phyloP scores from a whole-genome alignment of 805 yeast genomes.

The Nakazawaea populi region DNA sequence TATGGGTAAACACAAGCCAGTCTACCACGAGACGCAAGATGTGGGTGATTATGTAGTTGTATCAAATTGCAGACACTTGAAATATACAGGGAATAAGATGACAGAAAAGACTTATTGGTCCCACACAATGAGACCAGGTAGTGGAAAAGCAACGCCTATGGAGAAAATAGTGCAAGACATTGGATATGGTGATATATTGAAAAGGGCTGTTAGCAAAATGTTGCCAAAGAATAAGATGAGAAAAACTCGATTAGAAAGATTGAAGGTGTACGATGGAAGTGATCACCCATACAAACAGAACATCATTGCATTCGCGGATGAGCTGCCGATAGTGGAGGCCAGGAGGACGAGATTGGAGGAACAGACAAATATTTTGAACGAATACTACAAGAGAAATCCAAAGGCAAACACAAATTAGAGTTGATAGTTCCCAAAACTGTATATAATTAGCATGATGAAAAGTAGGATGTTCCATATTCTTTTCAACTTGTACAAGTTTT shows the following conservation, averaged over 20 bases:
- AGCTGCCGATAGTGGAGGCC: slow-evolving; percentile 46
- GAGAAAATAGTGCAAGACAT: slow-evolving; percentile 64
- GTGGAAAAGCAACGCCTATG: slow-evolving; percentile 79
- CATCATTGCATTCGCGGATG: slow-evolving; percentile 80
- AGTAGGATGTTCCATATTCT: not conserved
- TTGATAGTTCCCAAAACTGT: not conserved
- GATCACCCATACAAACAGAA: slow-evolving; percentile 84
- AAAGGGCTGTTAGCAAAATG: slow-evolving; percentile 92
- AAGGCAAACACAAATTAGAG: not conserved
- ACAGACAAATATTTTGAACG: slow-evolving; percentile 22
- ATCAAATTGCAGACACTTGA: slow-evolving; percentile 79
- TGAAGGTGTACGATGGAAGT: slow-evolving; percentile 83
- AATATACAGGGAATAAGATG: slow-evolving; percentile 81
- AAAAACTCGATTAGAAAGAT: slow-evolving; percentile 70
- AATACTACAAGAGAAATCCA: slow-evolving; percentile 4
- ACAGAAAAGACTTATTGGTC: slow-evolving; percentile 79
- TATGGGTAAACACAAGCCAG: slow-evolving; percentile 97
- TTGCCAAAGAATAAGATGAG: slow-evolving; percentile 87
- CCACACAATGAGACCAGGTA: slow-evolving; percentile 88
- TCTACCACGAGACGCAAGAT: slow-evolving; percentile 71
- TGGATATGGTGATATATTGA: slow-evolving; percentile 84
- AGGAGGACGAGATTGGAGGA: slow-evolving; percentile 32
- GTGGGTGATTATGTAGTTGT: slow-evolving; percentile 97
- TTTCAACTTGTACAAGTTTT: too few relatives aligned
- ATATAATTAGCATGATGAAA: too few relatives aligned